These are phyloP conservation scores for Lactarius evosmus DNA, from an alignment of 768 basidiomycete genomes.

Conservation along the genomic window DNA sequence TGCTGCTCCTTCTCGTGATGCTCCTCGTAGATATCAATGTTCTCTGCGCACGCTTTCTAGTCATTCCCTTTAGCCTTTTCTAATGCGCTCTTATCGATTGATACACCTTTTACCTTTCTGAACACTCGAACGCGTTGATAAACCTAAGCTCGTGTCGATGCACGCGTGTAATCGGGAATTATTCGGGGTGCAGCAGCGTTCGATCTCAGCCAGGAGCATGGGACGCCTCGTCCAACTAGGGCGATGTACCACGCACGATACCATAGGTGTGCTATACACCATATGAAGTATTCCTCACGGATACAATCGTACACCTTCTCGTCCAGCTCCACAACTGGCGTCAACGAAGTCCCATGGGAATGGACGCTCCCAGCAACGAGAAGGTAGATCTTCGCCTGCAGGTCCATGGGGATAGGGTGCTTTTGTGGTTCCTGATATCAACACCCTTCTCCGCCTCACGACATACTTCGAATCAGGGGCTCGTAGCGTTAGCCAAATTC, in stretches of 20 bases:
- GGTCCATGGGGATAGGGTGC: conserved; percentile 10
- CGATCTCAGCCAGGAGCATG: conserved; percentile 15
- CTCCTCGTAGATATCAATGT: not conserved
- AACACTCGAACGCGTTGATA: conserved; percentile 1
- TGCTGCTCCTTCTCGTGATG: not conserved
- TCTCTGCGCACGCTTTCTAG: not conserved
- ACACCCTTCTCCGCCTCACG: not conserved
- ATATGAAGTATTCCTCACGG: conserved; percentile 8
- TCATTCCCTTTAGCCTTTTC: not conserved
- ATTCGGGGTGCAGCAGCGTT: conserved; percentile 14
- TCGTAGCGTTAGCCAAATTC: not conserved
- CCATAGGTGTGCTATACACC: conserved; percentile 4
- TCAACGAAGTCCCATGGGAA: conserved; percentile 6
- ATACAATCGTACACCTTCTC: conserved; percentile 14
- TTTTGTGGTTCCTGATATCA: conserved; percentile 19
- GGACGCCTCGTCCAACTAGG: conserved; percentile 14
- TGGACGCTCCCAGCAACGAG: not conserved
- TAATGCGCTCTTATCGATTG: conserved; percentile 19
- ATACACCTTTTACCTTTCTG: conserved; percentile 13
- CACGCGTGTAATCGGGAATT: conserved; percentile 9
- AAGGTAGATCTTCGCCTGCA: conserved; percentile 19
- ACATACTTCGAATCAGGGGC: conserved; percentile 11
- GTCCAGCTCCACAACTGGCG: conserved; percentile 13
- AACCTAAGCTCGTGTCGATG: conserved; percentile 4
- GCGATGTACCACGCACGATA: not conserved